phyloP scores from a whole-genome alignment of 805 yeast species.

The Barnettozyma pratensis region DNA sequence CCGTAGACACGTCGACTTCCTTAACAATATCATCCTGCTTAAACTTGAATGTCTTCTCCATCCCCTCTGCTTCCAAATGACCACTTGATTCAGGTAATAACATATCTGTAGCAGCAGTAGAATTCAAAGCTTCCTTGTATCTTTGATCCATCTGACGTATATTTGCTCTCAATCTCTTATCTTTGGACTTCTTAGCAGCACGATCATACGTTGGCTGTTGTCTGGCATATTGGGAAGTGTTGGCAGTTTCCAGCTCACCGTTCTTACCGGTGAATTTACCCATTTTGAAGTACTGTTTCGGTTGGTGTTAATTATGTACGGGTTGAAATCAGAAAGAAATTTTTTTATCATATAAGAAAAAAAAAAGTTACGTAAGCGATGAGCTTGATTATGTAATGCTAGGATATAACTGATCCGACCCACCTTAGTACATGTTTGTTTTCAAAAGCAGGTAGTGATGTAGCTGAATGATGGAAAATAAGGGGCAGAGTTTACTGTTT shows the following conservation, averaged over 20 bases:
- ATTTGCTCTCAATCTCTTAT: conserved; percentile 58
- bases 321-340: neutral
- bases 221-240: conserved; percentile 30
- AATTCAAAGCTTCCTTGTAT: conserved; percentile 69
- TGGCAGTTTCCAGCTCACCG: conserved; percentile 25
- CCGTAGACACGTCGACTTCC: conserved; percentile 73
- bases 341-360: neutral
- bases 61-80: conserved; percentile 82
- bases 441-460: too few relatives aligned
- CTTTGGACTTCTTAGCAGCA: conserved; percentile 36
- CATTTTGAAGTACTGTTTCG: conserved; percentile 9
- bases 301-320: neutral
- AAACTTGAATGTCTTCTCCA: conserved; percentile 88
- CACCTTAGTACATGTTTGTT: too few relatives aligned
- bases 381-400: neutral
- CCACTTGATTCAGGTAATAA: conserved; percentile 83
- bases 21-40: conserved; percentile 72
- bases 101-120: conserved; percentile 85
- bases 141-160: conserved; percentile 64
- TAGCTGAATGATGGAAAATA: too few relatives aligned
- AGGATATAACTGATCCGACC: too few relatives aligned
- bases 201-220: conserved; percentile 1
- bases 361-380: neutral
- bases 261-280: conserved; percentile 23
- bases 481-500: too few relatives aligned